Conservation (phyloP, 2,329 filamentous ascomycete genomes). For the Nakataea oryzae region DNA sequence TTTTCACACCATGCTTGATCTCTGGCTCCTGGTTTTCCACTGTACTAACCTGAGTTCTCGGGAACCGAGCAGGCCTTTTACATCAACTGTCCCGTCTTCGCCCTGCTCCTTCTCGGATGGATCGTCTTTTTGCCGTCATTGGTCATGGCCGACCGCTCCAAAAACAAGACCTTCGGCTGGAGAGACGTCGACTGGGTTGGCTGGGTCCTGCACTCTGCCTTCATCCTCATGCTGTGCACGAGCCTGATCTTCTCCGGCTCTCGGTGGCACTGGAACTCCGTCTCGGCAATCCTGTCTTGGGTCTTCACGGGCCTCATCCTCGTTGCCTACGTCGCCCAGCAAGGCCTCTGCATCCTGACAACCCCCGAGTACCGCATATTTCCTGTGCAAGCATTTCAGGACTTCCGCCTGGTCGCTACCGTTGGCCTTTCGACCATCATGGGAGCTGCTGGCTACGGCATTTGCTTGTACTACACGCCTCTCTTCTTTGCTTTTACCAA, state of each 20-base stretch:
- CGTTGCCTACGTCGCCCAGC: slow-evolving; percentile 33
- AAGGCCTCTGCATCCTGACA: slow-evolving; percentile 33
- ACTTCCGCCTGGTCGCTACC: slow-evolving; percentile 25
- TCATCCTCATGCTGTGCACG: slow-evolving; percentile 30
- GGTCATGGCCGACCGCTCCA: not conserved
- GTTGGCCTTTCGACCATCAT: slow-evolving; percentile 28
- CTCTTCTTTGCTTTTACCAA: slow-evolving; percentile 42
- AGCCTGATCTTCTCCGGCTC: slow-evolving; percentile 39
- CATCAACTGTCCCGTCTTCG: slow-evolving; percentile 35
- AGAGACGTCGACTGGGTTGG: slow-evolving; percentile 20
- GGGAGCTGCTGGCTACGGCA: slow-evolving; percentile 23
- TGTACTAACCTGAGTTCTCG: slow-evolving; percentile 3
- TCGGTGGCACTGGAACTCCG: slow-evolving; percentile 34
- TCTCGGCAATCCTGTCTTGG: slow-evolving; percentile 33
- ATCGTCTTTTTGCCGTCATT: slow-evolving; percentile 30
- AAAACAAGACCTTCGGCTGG: slow-evolving; percentile 7
- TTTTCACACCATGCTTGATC: slow-evolving; percentile 4
- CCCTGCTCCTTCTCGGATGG: slow-evolving; percentile 26
- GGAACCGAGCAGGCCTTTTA: slow-evolving; percentile 35
- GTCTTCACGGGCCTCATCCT: slow-evolving; percentile 32
- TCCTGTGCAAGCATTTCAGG: too few relatives aligned
- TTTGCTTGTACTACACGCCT: slow-evolving; percentile 40
- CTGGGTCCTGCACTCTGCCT: slow-evolving; percentile 15
- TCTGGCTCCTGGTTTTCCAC: too few relatives aligned
- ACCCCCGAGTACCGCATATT: slow-evolving; percentile 29